Percentiles rank a stretch among this genome's conserved stretches.
Conservation (phyloP, 192 early-diverging fungal genomes). For the Coemansia reversa region DNA sequence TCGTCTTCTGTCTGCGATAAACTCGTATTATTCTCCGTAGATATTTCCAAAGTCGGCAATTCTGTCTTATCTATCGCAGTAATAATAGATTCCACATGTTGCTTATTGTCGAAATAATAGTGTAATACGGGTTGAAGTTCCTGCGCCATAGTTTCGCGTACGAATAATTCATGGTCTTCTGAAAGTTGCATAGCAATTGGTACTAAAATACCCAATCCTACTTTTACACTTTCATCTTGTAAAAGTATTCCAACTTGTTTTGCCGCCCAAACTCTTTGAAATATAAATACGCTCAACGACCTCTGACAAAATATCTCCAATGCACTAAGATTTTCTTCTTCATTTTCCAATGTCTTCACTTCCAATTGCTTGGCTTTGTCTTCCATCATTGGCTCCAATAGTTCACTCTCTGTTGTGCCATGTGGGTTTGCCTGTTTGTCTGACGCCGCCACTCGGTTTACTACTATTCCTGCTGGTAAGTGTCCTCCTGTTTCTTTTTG, state of each 20-base stretch:
- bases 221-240: background rate
- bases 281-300: conserved; percentile 44
- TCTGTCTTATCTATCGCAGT: background rate
- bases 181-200: conserved; percentile 52
- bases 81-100: background rate
- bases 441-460: conserved; percentile 45
- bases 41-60: background rate
- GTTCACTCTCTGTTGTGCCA: conserved; percentile 35
- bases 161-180: conserved; percentile 51
- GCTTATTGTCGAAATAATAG: conserved; percentile 38
- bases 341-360: conserved; percentile 34
- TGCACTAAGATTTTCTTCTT: conserved; percentile 45
- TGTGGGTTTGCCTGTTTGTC: conserved; percentile 38
- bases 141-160: conserved; percentile 54
- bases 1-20: background rate
- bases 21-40: background rate
- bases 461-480: conserved; percentile 30
- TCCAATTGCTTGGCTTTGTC: conserved; percentile 47
- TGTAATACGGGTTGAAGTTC: conserved; percentile 38
- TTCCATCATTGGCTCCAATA: conserved; percentile 45
- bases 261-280: conserved; percentile 54
- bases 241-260: conserved; percentile 42
- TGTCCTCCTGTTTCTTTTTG: background rate
- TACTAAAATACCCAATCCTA: conserved; percentile 35
- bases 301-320: conserved; percentile 49